Evolutionary conservation across 2,329 filamentous ascomycete species (phyloP).

Genomic region (Exophiala bonariae): DNA sequence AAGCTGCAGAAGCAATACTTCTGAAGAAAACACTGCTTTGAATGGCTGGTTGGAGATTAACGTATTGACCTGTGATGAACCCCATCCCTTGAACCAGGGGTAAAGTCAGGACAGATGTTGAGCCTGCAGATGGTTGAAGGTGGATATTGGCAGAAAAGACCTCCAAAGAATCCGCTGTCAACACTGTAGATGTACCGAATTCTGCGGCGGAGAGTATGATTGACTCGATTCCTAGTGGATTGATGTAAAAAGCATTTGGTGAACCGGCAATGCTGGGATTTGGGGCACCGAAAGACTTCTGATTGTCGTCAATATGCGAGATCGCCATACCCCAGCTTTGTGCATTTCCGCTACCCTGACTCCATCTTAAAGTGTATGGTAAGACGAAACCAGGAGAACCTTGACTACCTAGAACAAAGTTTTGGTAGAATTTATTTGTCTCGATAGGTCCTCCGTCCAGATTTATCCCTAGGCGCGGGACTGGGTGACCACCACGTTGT

Average conservation of each 20-base stretch:
- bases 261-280: constrained; percentile 52
- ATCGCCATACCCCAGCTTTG: constrained; percentile 76
- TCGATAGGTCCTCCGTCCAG: constrained; percentile 36
- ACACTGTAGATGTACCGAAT: constrained; percentile 60
- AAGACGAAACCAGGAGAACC: constrained; percentile 70
- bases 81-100: constrained; percentile 88
- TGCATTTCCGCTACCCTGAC: constrained; percentile 61
- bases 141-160: constrained; percentile 67
- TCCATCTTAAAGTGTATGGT: constrained; percentile 71
- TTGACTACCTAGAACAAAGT: constrained; percentile 76
- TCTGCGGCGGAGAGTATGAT: constrained; percentile 77
- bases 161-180: constrained; percentile 54
- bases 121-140: constrained; percentile 56
- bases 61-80: constrained; percentile 78
- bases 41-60: constrained; percentile 68
- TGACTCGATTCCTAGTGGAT: constrained; percentile 79
- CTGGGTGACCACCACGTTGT: constrained; percentile 42
- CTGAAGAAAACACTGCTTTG: constrained; percentile 74
- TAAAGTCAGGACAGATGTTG: constrained; percentile 66
- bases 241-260: constrained; percentile 72
- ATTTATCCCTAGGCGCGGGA: constrained; percentile 38
- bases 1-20: constrained; percentile 56
- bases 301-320: constrained; percentile 68
- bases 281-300: constrained; percentile 65
- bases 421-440: constrained; percentile 67